Evolutionary conservation across 1,284 basidiomycete genomes (phyloP), one percentile per base, ranked within the genome.

Genomic region (Cryptococcus sp.): DNA sequence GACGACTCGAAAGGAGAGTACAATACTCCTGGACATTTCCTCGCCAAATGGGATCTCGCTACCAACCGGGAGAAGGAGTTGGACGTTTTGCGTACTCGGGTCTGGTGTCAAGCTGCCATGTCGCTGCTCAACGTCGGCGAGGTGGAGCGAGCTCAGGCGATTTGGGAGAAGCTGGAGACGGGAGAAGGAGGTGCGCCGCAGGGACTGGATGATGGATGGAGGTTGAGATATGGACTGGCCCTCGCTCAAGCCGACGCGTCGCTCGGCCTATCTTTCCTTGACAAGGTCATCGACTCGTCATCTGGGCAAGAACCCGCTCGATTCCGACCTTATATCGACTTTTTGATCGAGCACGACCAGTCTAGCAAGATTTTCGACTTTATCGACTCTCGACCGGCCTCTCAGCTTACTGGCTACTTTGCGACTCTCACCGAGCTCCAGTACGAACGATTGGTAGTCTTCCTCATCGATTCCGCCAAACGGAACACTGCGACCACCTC

Each of bases 61-160:
- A 36, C 3, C 4, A 21, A 28, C n/a, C 19, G 9, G 6, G 35
- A 36, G 35, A 6, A 21, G 9, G 38, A 40, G 23, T 6, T 22
- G 7, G 19, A 22, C 10, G 23, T 7, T 5, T 10, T 14, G 11
- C 38, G 38, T 7, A 77, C 79, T 18, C 23, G 46, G 21, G 40
- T 38, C 6, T 48, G 46, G 22, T 22, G 22, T 11, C 19, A 25
- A 16, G 43, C 39, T 35, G 47, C 85, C 10, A 77, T 81, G 25
- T 72, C 75, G 2, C 75, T 87, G 11, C 78, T 78, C 0, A 62
- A 67, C 14, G 62, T 73, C 6, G 75, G 74, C 14, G 76, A 77
- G 63, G 59, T 82, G 7, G 69, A 73, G 0, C 80, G 85, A 21
- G 51, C 51, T 0, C 21, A 37, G 9, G 16, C 26, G 12, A 31